These are phyloP conservation scores for Henckelia pumila DNA, from an alignment of 257 asterid genomes.

Conservation along the genomic window DNA sequence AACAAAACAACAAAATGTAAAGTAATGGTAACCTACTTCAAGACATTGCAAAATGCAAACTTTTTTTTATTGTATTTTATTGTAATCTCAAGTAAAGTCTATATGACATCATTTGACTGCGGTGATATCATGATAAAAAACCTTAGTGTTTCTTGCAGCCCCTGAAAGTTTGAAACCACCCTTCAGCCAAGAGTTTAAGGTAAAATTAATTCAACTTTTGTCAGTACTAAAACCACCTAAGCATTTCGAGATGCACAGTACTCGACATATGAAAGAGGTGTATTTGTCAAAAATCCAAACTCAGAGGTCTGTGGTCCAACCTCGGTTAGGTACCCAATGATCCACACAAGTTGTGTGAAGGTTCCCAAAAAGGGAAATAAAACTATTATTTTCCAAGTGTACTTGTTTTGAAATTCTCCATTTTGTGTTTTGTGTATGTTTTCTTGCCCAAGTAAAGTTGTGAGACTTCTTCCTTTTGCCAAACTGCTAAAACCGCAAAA, in stretches of 20 bases:
- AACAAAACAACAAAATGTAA: not conserved
- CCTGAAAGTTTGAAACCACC: not conserved
- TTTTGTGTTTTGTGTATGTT: not conserved
- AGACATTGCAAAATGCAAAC: not conserved
- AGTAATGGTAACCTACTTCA: not conserved
- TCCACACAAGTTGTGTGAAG: not conserved
- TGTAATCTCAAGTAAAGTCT: not conserved
- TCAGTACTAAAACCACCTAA: not conserved
- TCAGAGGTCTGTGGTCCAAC: not conserved
- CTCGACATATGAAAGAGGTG: not conserved
- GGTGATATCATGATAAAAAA: not conserved
- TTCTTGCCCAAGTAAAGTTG: not conserved
- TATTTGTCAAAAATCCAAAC: not conserved
- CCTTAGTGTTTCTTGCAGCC: not conserved
- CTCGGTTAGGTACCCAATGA: not conserved
- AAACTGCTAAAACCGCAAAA: not conserved
- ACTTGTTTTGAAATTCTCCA: not conserved
- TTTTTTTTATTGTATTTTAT: too few relatives aligned
- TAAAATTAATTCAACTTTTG: not conserved
- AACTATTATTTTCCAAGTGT: not conserved
- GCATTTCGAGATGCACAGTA: not conserved
- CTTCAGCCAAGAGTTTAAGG: not conserved
- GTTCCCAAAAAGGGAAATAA: not conserved
- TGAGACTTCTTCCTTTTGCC: not conserved
- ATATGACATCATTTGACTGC: not conserved